These are phyloP conservation scores for Pythium graminicola DNA, from an alignment of 352 stramenopile genomes.

Conservation along the genomic window DNA sequence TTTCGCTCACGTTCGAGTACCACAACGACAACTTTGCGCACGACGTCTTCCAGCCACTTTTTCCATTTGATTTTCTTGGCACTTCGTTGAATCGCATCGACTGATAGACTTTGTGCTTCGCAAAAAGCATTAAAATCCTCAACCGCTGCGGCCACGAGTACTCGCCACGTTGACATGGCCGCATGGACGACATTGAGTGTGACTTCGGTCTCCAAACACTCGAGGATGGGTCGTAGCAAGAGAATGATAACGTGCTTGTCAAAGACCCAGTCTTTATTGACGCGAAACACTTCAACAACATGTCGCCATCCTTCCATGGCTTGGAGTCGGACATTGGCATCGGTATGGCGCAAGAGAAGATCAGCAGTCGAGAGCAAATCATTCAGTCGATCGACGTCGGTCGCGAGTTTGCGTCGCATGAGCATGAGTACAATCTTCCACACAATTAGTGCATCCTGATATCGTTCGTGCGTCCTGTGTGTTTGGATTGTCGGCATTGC, in stretches of 20 bases:
- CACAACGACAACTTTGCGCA: conserved; percentile 26
- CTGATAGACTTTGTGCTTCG: conserved; percentile 7
- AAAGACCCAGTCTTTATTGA: conserved; percentile 46
- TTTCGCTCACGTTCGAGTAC: conserved; percentile 1
- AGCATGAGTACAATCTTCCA: conserved; percentile 54
- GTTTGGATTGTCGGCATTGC: conserved; percentile 47
- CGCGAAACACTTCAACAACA: conserved; percentile 43
- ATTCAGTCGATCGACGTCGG: conserved; percentile 42
- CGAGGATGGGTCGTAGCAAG: conserved; percentile 38
- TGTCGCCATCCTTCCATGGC: conserved; percentile 44
- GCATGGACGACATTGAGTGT: conserved; percentile 45
- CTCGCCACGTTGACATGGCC: conserved; percentile 41
- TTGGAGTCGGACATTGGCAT: conserved; percentile 42
- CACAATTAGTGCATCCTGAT: conserved; percentile 40
- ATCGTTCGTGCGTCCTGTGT: conserved; percentile 34
- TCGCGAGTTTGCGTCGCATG: conserved; percentile 32
- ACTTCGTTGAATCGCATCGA: conserved; percentile 30
- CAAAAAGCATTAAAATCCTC: conserved; percentile 50
- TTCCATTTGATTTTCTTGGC: conserved; percentile 40
- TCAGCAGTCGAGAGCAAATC: conserved; percentile 51
- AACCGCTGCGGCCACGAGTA: conserved; percentile 34
- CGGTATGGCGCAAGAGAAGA: conserved; percentile 37
- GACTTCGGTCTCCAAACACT: conserved; percentile 42
- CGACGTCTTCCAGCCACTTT: conserved; percentile 45
- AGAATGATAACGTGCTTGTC: conserved; percentile 47